Conservation (phyloP, 352 stramenopile genomes). For the Globisporangium paddicum region DNA sequence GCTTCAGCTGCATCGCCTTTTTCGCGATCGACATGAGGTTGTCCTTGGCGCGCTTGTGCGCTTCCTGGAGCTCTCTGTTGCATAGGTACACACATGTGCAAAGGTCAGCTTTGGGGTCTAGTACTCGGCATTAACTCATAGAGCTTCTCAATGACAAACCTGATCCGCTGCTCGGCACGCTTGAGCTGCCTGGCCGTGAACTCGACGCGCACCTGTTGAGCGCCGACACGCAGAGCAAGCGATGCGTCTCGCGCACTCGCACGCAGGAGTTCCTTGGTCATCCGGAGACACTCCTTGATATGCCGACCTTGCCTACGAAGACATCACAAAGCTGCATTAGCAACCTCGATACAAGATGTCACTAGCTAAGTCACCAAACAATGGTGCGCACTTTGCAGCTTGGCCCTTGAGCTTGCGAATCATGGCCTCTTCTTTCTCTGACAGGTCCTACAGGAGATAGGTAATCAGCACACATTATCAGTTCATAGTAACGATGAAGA, state of each 20-base stretch:
- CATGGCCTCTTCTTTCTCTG: conserved; percentile 69
- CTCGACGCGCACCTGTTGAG: conserved; percentile 66
- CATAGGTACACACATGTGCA: background rate
- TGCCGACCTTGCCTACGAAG: conserved; percentile 54
- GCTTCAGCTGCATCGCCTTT: conserved; percentile 66
- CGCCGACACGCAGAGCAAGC: conserved; percentile 47
- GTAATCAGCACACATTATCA: background rate
- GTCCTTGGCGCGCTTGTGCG: conserved; percentile 59
- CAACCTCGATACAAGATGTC: background rate
- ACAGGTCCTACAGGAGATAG: conserved; percentile 58
- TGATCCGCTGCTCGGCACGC: conserved; percentile 43
- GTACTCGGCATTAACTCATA: background rate
- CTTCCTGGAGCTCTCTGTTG: conserved; percentile 43
- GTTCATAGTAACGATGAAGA: background rate
- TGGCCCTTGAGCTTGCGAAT: conserved; percentile 72
- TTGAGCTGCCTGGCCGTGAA: conserved; percentile 58
- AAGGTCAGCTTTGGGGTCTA: background rate
- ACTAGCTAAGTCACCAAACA: background rate
- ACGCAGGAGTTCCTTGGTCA: conserved; percentile 47
- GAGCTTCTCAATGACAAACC: conserved; percentile 16
- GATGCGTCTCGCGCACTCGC: conserved; percentile 47
- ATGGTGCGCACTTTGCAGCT: conserved; percentile 48
- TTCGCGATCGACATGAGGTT: conserved; percentile 53
- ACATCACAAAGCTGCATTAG: conserved; percentile 10
- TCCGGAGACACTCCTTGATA: conserved; percentile 49